These are phyloP conservation scores for Xanthoceras sorbifolium DNA, from an alignment of 345 rosid species.

Conservation along the genomic window DNA sequence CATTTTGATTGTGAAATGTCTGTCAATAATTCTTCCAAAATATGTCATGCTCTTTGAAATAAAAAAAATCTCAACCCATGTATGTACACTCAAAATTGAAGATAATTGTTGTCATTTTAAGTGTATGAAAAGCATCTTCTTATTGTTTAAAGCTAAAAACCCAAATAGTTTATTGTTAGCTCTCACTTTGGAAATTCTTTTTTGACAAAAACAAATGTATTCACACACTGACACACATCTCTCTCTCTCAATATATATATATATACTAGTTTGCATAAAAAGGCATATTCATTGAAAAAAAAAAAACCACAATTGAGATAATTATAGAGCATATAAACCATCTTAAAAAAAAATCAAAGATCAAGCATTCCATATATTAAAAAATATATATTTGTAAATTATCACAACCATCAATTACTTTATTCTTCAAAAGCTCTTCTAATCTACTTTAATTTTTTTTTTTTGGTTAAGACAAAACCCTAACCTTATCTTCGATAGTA, in stretches of 20 bases:
- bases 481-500: not conserved
- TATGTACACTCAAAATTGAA: not conserved
- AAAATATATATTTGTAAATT: not conserved
- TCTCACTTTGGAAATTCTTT: not conserved
- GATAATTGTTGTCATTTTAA: not conserved
- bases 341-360: not conserved
- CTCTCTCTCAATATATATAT: no score
- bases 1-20: slow-evolving; percentile 2
- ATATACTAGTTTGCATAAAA: no score
- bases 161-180: not conserved
- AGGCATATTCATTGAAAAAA: not conserved
- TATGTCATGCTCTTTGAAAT: not conserved
- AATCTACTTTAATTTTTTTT: not conserved
- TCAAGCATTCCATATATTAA: not conserved
- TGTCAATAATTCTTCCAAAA: not conserved
- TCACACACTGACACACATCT: no score
- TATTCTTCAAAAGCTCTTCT: not conserved
- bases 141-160: not conserved
- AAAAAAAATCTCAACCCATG: not conserved
- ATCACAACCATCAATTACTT: not conserved
- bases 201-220: not conserved
- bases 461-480: no score
- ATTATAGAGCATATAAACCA: not conserved
- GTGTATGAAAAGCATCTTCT: not conserved
- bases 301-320: not conserved